Evolutionary conservation across 108 stramenopile genomes (phyloP), one percentile per base, ranked within the genome.

Genomic region (Schizochytrium sp.): DNA sequence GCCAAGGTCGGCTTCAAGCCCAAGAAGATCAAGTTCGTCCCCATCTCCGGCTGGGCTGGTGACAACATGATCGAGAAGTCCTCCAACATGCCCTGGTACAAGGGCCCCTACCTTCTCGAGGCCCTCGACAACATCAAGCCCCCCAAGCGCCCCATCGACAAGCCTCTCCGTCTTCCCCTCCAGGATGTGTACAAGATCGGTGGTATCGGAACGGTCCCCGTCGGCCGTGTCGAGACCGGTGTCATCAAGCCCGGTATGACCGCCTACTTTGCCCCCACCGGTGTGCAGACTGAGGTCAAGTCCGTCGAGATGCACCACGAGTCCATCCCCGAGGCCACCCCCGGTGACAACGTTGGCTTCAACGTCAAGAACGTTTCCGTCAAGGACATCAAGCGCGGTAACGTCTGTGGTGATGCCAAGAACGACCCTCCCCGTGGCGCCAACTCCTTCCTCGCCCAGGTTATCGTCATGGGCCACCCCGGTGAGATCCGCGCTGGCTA

Each of bases 301-400:
- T 96, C 96, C 61, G 95, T 98, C 53, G 97, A 98, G 93, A 97
- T 97, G 96, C 96, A 98, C 92, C 97, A 97, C 92, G 95, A 97
- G 94, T 87, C 92, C 2, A 89, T 97, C 46, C 72, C 92, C 45
- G 94, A 97, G 92, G 98, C 97, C 45, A 15, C 90, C 57, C 95
- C 97, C 59, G 98, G 98, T 58, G 96, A 97, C 93, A 97, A 96
- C 94, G 96, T 98, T 87, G 96, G 97, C 57, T 98, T 98, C 95
- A 96, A 98, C 92, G 94, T 96, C 57, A 97, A 96, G 93, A 95
- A 96, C 92, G 93, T 96, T 40, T 95, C 95, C 61, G 95, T 97
- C 61, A 95, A 96, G 93, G 96, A 98, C 90, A 90, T 98, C 72
- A 92, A 93, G 64, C 95, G 96, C 72, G 98, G 98, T 15, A 92